Conservation (phyloP, 495 filamentous ascomycete genomes). For the Aspergillus saccharolyticus region DNA sequence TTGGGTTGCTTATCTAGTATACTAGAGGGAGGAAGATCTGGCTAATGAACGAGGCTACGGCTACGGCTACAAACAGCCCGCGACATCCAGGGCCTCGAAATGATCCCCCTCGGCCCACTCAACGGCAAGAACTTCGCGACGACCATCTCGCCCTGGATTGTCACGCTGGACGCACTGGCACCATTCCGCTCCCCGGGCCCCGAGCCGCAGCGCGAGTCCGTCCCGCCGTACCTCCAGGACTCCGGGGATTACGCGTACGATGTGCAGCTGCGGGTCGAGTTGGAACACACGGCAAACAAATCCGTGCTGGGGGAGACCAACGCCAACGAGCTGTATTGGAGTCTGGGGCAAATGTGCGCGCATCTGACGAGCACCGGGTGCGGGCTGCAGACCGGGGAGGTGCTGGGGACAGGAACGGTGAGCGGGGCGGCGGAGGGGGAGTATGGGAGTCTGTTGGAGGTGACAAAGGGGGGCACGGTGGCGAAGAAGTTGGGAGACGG, state of each 20-base stretch:
- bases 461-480: conserved; percentile 58
- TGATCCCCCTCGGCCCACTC: conserved; percentile 33
- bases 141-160: conserved; percentile 75
- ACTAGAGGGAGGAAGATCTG: too few species aligned
- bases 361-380: conserved; percentile 78
- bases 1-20: too few species aligned
- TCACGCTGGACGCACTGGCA: conserved; percentile 70
- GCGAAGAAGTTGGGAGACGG: conserved; percentile 54
- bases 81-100: conserved; percentile 35
- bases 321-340: conserved; percentile 66
- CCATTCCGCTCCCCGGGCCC: conserved; percentile 49
- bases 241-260: conserved; percentile 55
- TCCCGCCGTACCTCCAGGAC: conserved; percentile 63
- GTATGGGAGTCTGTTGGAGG: conserved; percentile 69
- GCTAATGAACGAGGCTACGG: too few species aligned
- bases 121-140: conserved; percentile 80
- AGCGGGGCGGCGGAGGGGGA: conserved; percentile 54
- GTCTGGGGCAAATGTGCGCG: conserved; percentile 80
- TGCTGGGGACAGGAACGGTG: conserved; percentile 81
- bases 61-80: conserved; percentile 23
- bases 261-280: conserved; percentile 61
- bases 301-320: conserved; percentile 57
- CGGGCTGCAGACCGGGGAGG: conserved; percentile 66
- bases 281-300: conserved; percentile 51
- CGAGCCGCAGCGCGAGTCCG: conserved; percentile 43